A percentile compares a stretch with the other conserved stretches of the same genome.
These are phyloP conservation scores for Neovahlkampfia damariscottae DNA, from an alignment of 78 protist species.

Conservation along the genomic window DNA sequence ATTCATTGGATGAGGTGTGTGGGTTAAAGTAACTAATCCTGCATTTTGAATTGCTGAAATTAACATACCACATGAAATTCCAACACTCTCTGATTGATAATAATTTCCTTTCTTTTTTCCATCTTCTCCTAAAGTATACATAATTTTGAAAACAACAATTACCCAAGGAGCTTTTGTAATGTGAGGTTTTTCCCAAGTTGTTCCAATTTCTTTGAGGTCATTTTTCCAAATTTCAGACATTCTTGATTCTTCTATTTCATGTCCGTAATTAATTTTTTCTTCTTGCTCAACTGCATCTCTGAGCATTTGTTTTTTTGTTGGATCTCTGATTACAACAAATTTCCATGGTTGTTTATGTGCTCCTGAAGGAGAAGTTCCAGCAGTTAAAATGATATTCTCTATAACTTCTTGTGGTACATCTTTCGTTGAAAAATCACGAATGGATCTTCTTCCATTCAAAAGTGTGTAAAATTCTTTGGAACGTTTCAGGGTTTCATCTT, in stretches of 20 bases:
- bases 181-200: not conserved
- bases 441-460: conserved; percentile 5
- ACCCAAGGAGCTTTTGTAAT: not conserved
- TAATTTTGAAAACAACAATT: not conserved
- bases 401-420: not conserved
- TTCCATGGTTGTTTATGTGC: conserved; percentile 13
- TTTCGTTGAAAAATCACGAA: conserved; percentile 2
- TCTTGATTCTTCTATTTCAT: too few relatives aligned
- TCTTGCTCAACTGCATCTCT: conserved; percentile 5
- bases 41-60: conserved; percentile 14
- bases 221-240: conserved; percentile 2
- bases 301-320: not conserved
- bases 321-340: not conserved
- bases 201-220: conserved; percentile 4
- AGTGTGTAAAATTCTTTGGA: not conserved
- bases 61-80: conserved; percentile 11
- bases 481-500: not conserved
- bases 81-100: conserved; percentile 7
- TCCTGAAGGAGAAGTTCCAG: conserved; percentile 9
- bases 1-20: conserved; percentile 29
- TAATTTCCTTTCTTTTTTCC: not conserved
- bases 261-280: conserved; percentile 5
- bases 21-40: conserved; percentile 24
- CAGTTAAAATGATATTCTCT: not conserved
- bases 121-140: not conserved